Percentiles rank a stretch among this genome's conserved stretches.
Evolutionary conservation across 306 rosid species (phyloP).

Genomic region (Prunus campanulata): DNA sequence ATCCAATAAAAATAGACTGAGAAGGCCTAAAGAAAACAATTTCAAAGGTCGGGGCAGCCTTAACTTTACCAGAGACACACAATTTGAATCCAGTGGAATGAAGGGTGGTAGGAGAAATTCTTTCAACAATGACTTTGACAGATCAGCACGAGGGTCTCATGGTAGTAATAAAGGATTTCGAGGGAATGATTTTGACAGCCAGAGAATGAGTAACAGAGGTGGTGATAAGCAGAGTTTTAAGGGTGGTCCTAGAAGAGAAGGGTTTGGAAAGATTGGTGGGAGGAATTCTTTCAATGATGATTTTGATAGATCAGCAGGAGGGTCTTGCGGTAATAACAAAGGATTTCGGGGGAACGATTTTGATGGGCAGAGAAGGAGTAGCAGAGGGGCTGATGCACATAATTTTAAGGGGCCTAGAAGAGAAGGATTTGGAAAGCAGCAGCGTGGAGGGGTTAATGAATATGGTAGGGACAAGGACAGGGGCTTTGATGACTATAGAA

Average conservation of each 20-base stretch:
- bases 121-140: slow-evolving; percentile 46
- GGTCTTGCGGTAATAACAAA: slow-evolving; percentile 8
- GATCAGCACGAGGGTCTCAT: slow-evolving; percentile 35
- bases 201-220: slow-evolving; percentile 39
- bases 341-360: not conserved
- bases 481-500: slow-evolving; percentile 50
- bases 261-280: slow-evolving; percentile 26
- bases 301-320: slow-evolving; percentile 9
- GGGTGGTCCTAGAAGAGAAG: slow-evolving; percentile 32
- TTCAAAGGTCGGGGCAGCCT: slow-evolving; percentile 15
- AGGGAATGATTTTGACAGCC: slow-evolving; percentile 30
- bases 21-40: slow-evolving; percentile 23
- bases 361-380: slow-evolving; percentile 32
- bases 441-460: slow-evolving; percentile 26
- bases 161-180: slow-evolving; percentile 35
- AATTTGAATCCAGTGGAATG: slow-evolving; percentile 38
- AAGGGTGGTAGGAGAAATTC: slow-evolving; percentile 39
- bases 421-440: slow-evolving; percentile 39
- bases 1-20: slow-evolving; percentile 11
- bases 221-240: slow-evolving; percentile 19
- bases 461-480: slow-evolving; percentile 33
- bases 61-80: slow-evolving; percentile 27
- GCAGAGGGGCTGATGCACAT: slow-evolving; percentile 25
- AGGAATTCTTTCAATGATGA: not conserved
- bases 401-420: slow-evolving; percentile 26